A percentile compares a stretch with the other conserved stretches of the same genome.
phyloP scores from a whole-genome alignment of 2,329 filamentous ascomycete species.

The Dichotomopilus funicola region DNA sequence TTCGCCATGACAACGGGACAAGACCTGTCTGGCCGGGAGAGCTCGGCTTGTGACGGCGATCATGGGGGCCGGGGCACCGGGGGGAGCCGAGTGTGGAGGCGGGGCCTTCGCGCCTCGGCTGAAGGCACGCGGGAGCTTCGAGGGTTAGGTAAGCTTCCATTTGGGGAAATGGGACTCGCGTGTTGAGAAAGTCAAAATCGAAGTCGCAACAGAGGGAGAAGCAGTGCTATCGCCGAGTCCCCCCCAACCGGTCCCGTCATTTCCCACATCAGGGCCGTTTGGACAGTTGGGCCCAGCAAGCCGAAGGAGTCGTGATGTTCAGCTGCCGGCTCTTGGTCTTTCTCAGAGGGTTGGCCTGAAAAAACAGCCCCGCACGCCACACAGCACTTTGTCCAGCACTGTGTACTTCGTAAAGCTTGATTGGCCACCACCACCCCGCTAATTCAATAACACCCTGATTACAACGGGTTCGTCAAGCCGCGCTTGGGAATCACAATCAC shows the following conservation, averaged over 20 bases:
- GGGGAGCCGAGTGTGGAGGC: conserved; percentile 8
- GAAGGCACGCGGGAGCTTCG: not conserved
- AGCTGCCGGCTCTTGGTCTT: no score
- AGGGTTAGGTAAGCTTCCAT: conserved; percentile 6
- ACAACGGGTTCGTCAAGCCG: not conserved
- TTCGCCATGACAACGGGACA: no score
- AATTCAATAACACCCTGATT: not conserved
- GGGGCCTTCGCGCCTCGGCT: not conserved
- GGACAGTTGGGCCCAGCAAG: no score
- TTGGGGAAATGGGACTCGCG: not conserved
- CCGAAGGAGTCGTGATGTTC: no score
- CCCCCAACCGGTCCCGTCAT: no score
- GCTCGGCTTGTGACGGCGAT: conserved; percentile 25
- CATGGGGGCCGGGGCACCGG: not conserved
- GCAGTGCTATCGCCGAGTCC: no score
- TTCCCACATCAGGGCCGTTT: no score
- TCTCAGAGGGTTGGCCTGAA: no score
- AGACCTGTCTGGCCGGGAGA: not conserved
- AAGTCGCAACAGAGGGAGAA: no score
- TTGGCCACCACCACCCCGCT: not conserved
- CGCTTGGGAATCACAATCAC: no score
- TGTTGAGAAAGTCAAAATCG: no score
- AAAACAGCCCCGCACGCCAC: not conserved
- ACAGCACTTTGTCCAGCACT: not conserved
- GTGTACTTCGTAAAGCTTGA: not conserved